Base-by-base conservation (phyloP, 345 rosid species). In the Hypericum androsaemum region DNA sequence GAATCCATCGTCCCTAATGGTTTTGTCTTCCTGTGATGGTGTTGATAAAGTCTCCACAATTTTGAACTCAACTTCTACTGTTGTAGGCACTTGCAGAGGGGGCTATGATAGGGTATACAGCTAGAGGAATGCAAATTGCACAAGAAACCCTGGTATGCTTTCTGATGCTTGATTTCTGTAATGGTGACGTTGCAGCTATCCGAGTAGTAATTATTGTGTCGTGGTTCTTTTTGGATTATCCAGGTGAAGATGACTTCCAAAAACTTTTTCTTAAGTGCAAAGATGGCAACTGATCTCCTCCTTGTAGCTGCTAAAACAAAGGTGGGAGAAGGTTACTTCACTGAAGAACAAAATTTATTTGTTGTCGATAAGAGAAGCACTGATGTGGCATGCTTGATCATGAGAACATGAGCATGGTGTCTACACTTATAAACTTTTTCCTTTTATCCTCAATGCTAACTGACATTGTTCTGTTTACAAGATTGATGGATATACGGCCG, bases 41-140 rank as follows among this genome's bases (percentile, higher is more conserved):
- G 16, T 45, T 28, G 16, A 5, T 45, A 45, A 45, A n/a, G n/a
- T n/a, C n/a, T n/a, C 50, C 50, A 10, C 22, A 13, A 10, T 9
- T 46, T 46, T 46, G 14, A 6, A 12, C 50, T 37, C 40, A 37
- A 59, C 38, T 69, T 62, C 48, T 54, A 63, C 60, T 58, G 52
- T 43, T 69, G 64, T 73, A 88, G 98, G 77, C 94, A 8, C 76
- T 88, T 16, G 56, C 73, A 47, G 97, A 83, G 44, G 98, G 97
- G 67, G 97, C 96, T 50, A 92, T 92, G 97, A 42, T 68, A 38
- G 90, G 86, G 9, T 64, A 88, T 69, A 80, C 97, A 37, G 73
- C 86, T 39, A 75, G 64, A 61, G 98, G 98, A 62, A 92, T 88
- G 95, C 74, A 92, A 72, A 66, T 92, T 53, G 98, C 97, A 64